These are phyloP conservation scores for Metschnikowia picachoensis DNA, from an alignment of 805 yeast species.

Conservation along the genomic window DNA sequence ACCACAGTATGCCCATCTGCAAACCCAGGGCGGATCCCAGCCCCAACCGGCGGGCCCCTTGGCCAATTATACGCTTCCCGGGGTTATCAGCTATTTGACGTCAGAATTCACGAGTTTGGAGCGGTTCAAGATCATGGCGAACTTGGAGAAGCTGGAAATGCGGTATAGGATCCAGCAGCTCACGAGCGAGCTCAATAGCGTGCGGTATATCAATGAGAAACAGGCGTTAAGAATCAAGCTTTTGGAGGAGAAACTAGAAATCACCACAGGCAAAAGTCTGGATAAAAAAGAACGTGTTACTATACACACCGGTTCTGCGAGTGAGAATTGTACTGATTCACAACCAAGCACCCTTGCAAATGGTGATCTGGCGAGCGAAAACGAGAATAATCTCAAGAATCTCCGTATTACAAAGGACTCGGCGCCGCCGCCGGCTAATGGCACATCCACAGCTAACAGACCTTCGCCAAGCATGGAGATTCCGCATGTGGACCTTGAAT, in stretches of 20 bases:
- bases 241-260: conserved; percentile 27
- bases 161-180: conserved; percentile 48
- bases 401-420: too few species aligned
- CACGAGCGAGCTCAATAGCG: conserved; percentile 49
- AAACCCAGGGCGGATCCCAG: neutral
- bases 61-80: conserved; percentile 49
- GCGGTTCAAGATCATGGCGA: conserved; percentile 44
- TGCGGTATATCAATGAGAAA: conserved; percentile 39
- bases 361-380: too few species aligned
- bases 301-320: too few species aligned
- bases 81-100: conserved; percentile 55
- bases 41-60: conserved; percentile 5
- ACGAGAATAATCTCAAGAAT: too few species aligned
- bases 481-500: conserved; percentile 16
- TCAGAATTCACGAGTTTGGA: conserved; percentile 50
- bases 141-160: conserved; percentile 50
- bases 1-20: neutral
- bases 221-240: conserved; percentile 37
- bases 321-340: too few species aligned
- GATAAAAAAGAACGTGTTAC: neutral
- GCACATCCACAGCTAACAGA: neutral
- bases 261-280: neutral
- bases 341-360: too few species aligned
- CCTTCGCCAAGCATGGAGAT: conserved; percentile 1
- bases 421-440: too few species aligned